Conservation (phyloP, 2,329 filamentous ascomycete genomes). For the Pseudonectria foliicola region DNA sequence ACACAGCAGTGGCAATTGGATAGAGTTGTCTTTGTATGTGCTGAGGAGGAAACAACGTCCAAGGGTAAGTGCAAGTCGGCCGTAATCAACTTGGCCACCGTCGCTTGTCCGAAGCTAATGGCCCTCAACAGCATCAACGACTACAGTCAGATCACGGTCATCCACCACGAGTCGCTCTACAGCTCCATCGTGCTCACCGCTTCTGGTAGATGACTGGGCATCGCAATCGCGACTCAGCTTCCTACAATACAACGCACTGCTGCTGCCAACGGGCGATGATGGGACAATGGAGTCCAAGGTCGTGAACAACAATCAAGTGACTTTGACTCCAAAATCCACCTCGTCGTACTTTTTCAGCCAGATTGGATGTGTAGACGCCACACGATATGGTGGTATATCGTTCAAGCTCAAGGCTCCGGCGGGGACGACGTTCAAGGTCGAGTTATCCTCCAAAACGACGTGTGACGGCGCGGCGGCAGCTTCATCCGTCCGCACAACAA, state of each 20-base stretch:
- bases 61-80: constrained; percentile 7
- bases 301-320: constrained; percentile 44
- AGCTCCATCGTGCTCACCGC: constrained; percentile 28
- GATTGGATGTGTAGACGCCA: constrained; percentile 46
- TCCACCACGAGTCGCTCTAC: constrained; percentile 2
- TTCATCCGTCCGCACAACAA: constrained; percentile 33
- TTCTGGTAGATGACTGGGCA: constrained; percentile 52
- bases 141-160: constrained; percentile 3
- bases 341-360: constrained; percentile 53
- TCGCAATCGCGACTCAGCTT: constrained; percentile 57
- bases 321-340: constrained; percentile 40
- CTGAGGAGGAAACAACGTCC: constrained; percentile 5
- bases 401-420: constrained; percentile 46
- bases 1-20: constrained; percentile 36
- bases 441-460: constrained; percentile 39
- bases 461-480: constrained; percentile 34
- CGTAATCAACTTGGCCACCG: neutral
- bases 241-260: constrained; percentile 52
- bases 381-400: constrained; percentile 48
- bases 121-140: constrained; percentile 1
- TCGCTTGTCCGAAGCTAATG: too few species aligned
- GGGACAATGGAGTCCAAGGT: constrained; percentile 48
- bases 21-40: constrained; percentile 39
- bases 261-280: constrained; percentile 49
- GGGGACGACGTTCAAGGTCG: constrained; percentile 44